phyloP scores from a whole-genome alignment of 1,284 basidiomycete species.

The Cryptococcus hybrid region DNA sequence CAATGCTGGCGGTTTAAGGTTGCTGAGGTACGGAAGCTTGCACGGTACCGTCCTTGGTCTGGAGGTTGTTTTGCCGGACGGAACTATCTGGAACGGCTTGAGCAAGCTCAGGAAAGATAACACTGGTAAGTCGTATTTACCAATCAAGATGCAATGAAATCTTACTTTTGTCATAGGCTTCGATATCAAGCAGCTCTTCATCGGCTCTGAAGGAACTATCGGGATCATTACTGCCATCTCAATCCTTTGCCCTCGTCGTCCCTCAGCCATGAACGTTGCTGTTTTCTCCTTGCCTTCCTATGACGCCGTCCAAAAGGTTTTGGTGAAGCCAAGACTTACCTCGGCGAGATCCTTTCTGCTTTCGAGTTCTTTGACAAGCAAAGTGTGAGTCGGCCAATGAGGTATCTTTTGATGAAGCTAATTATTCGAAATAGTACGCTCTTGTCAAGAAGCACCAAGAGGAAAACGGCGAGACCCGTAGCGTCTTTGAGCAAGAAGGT shows the following conservation, averaged over 20 bases:
- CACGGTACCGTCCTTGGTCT: conserved; percentile 96
- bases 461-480: conserved; percentile 41
- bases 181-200: conserved; percentile 98
- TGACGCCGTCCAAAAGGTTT: conserved; percentile 58
- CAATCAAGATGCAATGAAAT: not conserved
- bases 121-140: conserved; percentile 63
- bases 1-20: conserved; percentile 92
- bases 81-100: conserved; percentile 86
- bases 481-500: conserved; percentile 62
- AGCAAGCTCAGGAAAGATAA: conserved; percentile 91
- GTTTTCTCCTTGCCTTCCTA: conserved; percentile 58
- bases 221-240: conserved; percentile 95
- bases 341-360: conserved; percentile 95
- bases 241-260: conserved; percentile 89
- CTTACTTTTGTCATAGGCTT: conserved; percentile 63
- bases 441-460: conserved; percentile 59
- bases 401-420: not conserved
- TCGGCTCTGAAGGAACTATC: conserved; percentile 94
- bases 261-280: conserved; percentile 60
- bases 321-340: conserved; percentile 60
- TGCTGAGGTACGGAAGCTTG: conserved; percentile 91
- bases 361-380: conserved; percentile 93
- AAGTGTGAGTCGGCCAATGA: conserved; percentile 43
- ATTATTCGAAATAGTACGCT: conserved; percentile 62
- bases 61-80: conserved; percentile 94